A percentile compares a stretch with the other conserved stretches of the same genome.
Evolutionary conservation across 2,329 filamentous ascomycete genomes (phyloP).

Genomic region (Thelonectria rubi): DNA sequence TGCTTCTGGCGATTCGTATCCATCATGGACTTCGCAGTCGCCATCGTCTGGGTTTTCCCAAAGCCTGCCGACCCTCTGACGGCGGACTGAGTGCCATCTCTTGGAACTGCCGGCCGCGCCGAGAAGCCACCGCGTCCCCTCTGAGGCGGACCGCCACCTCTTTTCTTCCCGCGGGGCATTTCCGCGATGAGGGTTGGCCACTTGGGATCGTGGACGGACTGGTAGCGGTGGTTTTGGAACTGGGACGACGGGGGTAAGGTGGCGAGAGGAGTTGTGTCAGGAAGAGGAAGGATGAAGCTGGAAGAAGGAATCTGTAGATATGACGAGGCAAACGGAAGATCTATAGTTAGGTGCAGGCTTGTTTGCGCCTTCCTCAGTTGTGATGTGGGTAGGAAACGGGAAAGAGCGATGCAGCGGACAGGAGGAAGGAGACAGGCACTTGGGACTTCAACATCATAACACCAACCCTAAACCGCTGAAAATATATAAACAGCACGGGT

Average conservation of each 20-base stretch:
- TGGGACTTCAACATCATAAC: no score
- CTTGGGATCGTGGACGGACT: no score
- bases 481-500: no score
- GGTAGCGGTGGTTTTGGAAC: background rate
- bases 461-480: no score
- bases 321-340: background rate
- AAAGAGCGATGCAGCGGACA: background rate
- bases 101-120: background rate
- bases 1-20: conserved; percentile 31
- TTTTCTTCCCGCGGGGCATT: conserved; percentile 9
- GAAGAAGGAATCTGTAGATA: background rate
- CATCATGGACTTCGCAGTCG: conserved; percentile 37
- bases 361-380: background rate
- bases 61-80: conserved; percentile 7
- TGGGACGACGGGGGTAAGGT: background rate
- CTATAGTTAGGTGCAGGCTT: background rate
- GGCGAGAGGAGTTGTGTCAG: background rate
- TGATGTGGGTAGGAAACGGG: background rate
- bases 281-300: background rate
- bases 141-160: background rate
- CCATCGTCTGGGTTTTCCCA: conserved; percentile 26
- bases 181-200: background rate
- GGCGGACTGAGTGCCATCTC: background rate
- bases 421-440: no score
- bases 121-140: conserved; percentile 12